Base-by-base conservation (phyloP, 1,284 basidiomycete species). In the Apiotrichum brassicae region DNA sequence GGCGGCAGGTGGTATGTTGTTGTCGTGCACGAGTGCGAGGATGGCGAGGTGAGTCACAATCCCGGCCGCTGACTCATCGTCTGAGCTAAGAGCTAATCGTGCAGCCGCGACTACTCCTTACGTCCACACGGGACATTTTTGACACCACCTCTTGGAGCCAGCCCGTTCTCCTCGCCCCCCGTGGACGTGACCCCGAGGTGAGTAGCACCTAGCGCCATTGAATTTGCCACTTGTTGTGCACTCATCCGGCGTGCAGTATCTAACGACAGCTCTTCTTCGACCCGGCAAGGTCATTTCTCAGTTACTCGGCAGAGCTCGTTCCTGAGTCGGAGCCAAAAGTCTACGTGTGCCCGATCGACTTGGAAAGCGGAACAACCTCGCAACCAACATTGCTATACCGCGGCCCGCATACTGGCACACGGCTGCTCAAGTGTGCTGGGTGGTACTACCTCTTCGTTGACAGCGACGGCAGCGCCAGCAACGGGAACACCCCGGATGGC, bases 141-240 rank as follows among this genome's bases (percentile, higher is more conserved):
- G 61, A 61, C 40, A 43, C 54, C 19, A 33, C 48, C 8, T 58
- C 49, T 25, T 64, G 63, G 63, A 57, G 49, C 43, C 57, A 63
- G 11, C 50, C 61, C 6, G 43, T 62, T 22, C 62, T 54, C 51
- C 56, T 62, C 43, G 57, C 62, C n/a, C 56, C 40, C 37, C 37
- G 49, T 12, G 61, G 64, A 12, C 51, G 59, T 32, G 61, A 64
- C 26, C 60, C 61, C 30, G 62, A 64, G 45, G 61, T 64, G 40
- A 54, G 61, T 40, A n/a, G n/a, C n/a, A n/a, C n/a, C n/a, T n/a
- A n/a, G n/a, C n/a, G n/a, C n/a, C n/a, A n/a, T n/a, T n/a, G n/a
- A n/a, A n/a, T n/a, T n/a, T n/a, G n/a, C n/a, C n/a, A n/a, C n/a
- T n/a, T n/a, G n/a, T n/a, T n/a, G n/a, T n/a, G n/a, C n/a, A n/a